A percentile compares a stretch with the other conserved stretches of the same genome.
Conservation (phyloP, 805 yeast species). For the Candida manassasensis region DNA sequence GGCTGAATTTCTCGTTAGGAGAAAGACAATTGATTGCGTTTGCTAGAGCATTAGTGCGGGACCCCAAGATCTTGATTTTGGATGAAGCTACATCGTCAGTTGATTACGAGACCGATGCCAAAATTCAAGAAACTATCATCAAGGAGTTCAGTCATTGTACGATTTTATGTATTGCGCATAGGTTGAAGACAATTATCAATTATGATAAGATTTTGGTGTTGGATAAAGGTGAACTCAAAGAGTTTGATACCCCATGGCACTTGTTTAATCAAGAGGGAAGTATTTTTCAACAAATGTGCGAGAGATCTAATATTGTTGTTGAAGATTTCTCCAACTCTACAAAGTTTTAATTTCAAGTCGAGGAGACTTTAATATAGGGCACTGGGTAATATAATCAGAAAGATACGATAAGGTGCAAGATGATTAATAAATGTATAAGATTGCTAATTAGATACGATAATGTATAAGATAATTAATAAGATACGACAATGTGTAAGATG, state of each 20-base stretch:
- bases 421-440: too few species aligned
- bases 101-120: slow-evolving; percentile 82
- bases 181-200: slow-evolving; percentile 68
- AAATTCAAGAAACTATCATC: slow-evolving; percentile 70
- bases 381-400: too few species aligned
- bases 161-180: slow-evolving; percentile 82
- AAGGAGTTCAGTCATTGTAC: slow-evolving; percentile 69
- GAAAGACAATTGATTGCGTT: slow-evolving; percentile 76
- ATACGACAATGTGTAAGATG: too few species aligned
- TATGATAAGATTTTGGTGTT: slow-evolving; percentile 77
- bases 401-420: too few species aligned
- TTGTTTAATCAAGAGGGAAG: slow-evolving; percentile 50
- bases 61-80: slow-evolving; percentile 69
- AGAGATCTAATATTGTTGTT: slow-evolving; percentile 38
- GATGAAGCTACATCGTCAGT: slow-evolving; percentile 84
- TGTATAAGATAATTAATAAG: too few species aligned
- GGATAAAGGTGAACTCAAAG: slow-evolving; percentile 74
- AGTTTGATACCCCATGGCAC: slow-evolving; percentile 70
- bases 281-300: slow-evolving; percentile 70
- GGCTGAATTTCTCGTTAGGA: slow-evolving; percentile 69
- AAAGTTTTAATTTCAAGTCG: slow-evolving; percentile 7
- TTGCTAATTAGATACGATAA: too few species aligned
- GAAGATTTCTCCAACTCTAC: slow-evolving; percentile 35
- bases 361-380: too few species aligned
- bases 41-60: slow-evolving; percentile 77